Conservation (phyloP, 2,329 filamentous ascomycete species). For the Mycosphaerelloides madeirae region DNA sequence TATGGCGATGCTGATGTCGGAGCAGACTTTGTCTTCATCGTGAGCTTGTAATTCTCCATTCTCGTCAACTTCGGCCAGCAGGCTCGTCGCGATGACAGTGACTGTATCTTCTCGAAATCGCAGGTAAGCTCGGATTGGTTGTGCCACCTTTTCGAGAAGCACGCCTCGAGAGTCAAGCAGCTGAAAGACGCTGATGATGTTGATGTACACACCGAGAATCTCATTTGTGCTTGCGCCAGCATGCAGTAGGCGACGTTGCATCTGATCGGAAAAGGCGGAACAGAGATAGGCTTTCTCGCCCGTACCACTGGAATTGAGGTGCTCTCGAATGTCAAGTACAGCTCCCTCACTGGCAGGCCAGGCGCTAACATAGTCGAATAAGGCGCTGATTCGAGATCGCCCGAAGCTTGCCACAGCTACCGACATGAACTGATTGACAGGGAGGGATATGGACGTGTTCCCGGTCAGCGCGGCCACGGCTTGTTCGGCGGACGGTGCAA, state of each 20-base stretch:
- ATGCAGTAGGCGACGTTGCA: conserved; percentile 65
- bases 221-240: conserved; percentile 71
- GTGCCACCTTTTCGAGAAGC: conserved; percentile 67
- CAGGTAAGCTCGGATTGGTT: conserved; percentile 68
- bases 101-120: conserved; percentile 74
- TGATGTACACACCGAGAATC: conserved; percentile 72
- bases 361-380: conserved; percentile 73
- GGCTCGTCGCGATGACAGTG: conserved; percentile 68
- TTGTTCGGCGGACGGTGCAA: conserved; percentile 60
- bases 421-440: conserved; percentile 60
- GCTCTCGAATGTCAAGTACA: conserved; percentile 63
- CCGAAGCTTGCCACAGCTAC: conserved; percentile 66
- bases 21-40: conserved; percentile 49
- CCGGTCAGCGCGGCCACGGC: conserved; percentile 31
- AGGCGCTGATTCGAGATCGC: conserved; percentile 61
- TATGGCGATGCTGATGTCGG: conserved; percentile 64
- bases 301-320: conserved; percentile 63
- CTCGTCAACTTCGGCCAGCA: conserved; percentile 59
- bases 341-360: conserved; percentile 70
- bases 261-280: conserved; percentile 60
- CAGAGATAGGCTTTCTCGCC: conserved; percentile 66
- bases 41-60: conserved; percentile 35
- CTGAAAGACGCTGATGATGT: conserved; percentile 72
- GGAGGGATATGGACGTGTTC: conserved; percentile 15
- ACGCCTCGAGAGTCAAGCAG: conserved; percentile 73